These are phyloP conservation scores for Colletotrichum liriopes DNA, from an alignment of 2,329 filamentous ascomycete genomes.

Conservation along the genomic window DNA sequence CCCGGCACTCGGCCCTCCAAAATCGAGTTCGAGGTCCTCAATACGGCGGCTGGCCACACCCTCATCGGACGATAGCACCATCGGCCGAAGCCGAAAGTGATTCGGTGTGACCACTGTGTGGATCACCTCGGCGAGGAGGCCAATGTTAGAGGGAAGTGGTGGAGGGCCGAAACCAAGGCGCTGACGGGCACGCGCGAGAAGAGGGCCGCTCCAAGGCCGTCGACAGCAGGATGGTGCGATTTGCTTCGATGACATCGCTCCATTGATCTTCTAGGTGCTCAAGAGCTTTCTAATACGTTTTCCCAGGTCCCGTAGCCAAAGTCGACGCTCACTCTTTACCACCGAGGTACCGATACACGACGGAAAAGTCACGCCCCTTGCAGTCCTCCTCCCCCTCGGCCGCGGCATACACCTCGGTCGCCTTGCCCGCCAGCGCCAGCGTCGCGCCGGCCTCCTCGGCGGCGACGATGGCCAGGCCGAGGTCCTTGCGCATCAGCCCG, in stretches of 20 bases:
- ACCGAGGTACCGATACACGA: constrained; percentile 82
- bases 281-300: neutral
- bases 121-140: constrained; percentile 30
- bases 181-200: constrained; percentile 1
- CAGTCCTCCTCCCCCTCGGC: constrained; percentile 74
- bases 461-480: constrained; percentile 80
- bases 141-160: constrained; percentile 19
- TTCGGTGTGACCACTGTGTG: constrained; percentile 27
- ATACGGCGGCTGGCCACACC: constrained; percentile 20
- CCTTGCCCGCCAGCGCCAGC: constrained; percentile 75
- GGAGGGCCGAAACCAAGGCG: constrained; percentile 12
- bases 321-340: constrained; percentile 60
- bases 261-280: neutral
- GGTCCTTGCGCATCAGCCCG: constrained; percentile 85
- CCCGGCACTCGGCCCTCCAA: constrained; percentile 22
- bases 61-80: constrained; percentile 7
- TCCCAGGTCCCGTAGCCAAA: neutral
- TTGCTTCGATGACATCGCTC: constrained; percentile 6
- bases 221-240: constrained; percentile 22
- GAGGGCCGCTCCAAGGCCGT: constrained; percentile 6
- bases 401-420: constrained; percentile 77
- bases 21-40: constrained; percentile 28
- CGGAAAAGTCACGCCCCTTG: constrained; percentile 83
- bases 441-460: constrained; percentile 77
- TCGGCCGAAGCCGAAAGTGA: constrained; percentile 9